A percentile compares a stretch with the other conserved stretches of the same genome.
Conservation (phyloP, 225 moss, liverwort and hornwort species). For the Sphagnum contortum region DNA sequence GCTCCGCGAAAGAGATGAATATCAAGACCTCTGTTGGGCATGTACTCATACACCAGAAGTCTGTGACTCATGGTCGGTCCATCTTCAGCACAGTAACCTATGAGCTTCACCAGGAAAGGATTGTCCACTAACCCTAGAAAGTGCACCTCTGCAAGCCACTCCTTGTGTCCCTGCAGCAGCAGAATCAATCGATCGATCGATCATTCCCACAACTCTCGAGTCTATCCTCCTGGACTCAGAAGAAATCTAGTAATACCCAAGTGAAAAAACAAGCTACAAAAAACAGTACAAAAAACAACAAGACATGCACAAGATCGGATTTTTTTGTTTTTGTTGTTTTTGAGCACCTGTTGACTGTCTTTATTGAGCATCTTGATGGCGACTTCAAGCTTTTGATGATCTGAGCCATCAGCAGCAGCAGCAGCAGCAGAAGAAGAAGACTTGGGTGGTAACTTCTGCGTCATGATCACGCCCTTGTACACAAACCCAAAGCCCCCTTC, state of each 20-base stretch:
- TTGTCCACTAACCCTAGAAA: conserved; percentile 42
- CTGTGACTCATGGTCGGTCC: conserved; percentile 50
- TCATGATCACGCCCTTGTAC: conserved; percentile 34
- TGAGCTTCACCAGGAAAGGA: conserved; percentile 39
- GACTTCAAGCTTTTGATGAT: conserved; percentile 20
- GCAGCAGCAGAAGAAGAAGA: too few relatives aligned
- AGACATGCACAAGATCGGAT: too few relatives aligned
- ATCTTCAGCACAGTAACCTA: conserved; percentile 53
- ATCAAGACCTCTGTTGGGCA: conserved; percentile 42
- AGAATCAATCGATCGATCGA: too few relatives aligned
- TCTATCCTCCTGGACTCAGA: too few relatives aligned
- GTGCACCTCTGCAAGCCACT: conserved; percentile 56
- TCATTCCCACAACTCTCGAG: too few relatives aligned
- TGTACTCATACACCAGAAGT: conserved; percentile 47
- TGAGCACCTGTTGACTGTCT: conserved; percentile 18
- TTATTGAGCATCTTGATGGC: conserved; percentile 46
- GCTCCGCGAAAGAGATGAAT: conserved; percentile 28
- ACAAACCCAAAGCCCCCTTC: conserved; percentile 54
- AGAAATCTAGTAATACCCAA: too few relatives aligned
- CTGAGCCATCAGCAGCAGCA: too few relatives aligned
- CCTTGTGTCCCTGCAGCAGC: conserved; percentile 31
- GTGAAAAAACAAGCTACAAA: too few relatives aligned
- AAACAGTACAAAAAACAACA: too few relatives aligned
- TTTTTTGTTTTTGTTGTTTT: too few relatives aligned
- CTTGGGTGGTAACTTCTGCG: conserved; percentile 9